Evolutionary conservation across 1,284 basidiomycete genomes (phyloP).

Genomic region (Coniophora puteana): DNA sequence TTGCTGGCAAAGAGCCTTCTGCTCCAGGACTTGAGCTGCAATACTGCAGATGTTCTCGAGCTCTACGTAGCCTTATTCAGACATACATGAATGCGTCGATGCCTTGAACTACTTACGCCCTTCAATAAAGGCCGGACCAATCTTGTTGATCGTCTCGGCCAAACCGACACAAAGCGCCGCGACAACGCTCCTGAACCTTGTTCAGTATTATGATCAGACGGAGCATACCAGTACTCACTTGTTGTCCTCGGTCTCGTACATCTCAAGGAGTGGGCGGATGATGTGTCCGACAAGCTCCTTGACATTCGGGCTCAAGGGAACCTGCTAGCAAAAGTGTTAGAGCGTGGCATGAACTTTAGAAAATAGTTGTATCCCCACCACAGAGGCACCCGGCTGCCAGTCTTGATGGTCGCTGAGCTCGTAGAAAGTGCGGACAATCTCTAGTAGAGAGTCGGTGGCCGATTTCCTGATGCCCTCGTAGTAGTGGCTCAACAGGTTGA

Average conservation of each 20-base stretch:
- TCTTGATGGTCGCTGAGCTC: constrained; percentile 80
- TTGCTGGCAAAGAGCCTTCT: constrained; percentile 93
- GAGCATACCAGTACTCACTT: constrained; percentile 74
- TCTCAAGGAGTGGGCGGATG: constrained; percentile 77
- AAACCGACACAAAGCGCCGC: constrained; percentile 84
- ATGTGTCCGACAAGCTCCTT: constrained; percentile 80
- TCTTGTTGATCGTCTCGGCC: constrained; percentile 87
- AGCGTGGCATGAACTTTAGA: constrained; percentile 1
- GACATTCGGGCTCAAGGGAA: constrained; percentile 72
- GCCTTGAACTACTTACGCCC: constrained; percentile 44
- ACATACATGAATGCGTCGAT: not conserved
- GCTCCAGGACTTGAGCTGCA: constrained; percentile 82
- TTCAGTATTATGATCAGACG: constrained; percentile 16
- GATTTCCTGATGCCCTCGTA: constrained; percentile 99
- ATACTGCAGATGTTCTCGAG: constrained; percentile 80
- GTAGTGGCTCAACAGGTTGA: constrained; percentile 86
- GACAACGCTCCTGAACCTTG: constrained; percentile 72
- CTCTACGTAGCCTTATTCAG: constrained; percentile 40
- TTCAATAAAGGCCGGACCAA: constrained; percentile 84
- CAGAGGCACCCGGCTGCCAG: constrained; percentile 75
- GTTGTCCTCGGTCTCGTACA: constrained; percentile 96
- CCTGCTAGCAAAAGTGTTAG: constrained; percentile 14
- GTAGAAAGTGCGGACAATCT: constrained; percentile 91
- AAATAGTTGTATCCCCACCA: constrained; percentile 39
- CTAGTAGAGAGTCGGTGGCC: constrained; percentile 85